A percentile compares a stretch with the other conserved stretches of the same genome.
These are phyloP conservation scores for Tephrocybe sp. DNA, from an alignment of 768 basidiomycete genomes.

Conservation along the genomic window DNA sequence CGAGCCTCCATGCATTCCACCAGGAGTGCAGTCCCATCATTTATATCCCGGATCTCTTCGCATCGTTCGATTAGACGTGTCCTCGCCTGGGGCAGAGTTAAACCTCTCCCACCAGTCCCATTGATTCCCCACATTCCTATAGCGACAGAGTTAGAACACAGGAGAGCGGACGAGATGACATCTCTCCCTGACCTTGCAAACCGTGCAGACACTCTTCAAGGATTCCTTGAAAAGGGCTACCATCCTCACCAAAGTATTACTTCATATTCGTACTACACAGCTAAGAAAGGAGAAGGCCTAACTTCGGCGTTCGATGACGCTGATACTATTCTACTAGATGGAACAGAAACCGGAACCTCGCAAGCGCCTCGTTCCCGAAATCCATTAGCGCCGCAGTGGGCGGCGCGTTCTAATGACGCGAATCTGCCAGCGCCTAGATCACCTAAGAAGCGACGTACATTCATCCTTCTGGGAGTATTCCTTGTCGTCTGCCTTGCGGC, in stretches of 20 bases:
- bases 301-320: conserved; percentile 21
- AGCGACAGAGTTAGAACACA: conserved; percentile 38
- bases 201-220: conserved; percentile 47
- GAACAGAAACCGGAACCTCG: neutral
- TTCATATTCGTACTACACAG: conserved; percentile 26
- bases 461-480: conserved; percentile 31
- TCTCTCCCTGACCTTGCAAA: conserved; percentile 54
- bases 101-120: conserved; percentile 64
- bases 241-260: conserved; percentile 48
- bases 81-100: conserved; percentile 43
- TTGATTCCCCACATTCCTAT: conserved; percentile 46
- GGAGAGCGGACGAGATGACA: conserved; percentile 43
- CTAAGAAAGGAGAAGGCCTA: conserved; percentile 18
- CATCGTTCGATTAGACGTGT: conserved; percentile 35
- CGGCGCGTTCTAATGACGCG: neutral
- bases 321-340: conserved; percentile 6
- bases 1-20: conserved; percentile 46
- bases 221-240: conserved; percentile 53
- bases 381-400: neutral
- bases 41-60: conserved; percentile 49
- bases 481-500: conserved; percentile 37
- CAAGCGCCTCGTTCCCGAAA: neutral
- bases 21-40: conserved; percentile 48
- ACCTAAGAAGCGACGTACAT: conserved; percentile 20
- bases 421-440: neutral